Base-by-base conservation (phyloP, 2,329 filamentous ascomycete genomes). In the Alternaria solani region DNA sequence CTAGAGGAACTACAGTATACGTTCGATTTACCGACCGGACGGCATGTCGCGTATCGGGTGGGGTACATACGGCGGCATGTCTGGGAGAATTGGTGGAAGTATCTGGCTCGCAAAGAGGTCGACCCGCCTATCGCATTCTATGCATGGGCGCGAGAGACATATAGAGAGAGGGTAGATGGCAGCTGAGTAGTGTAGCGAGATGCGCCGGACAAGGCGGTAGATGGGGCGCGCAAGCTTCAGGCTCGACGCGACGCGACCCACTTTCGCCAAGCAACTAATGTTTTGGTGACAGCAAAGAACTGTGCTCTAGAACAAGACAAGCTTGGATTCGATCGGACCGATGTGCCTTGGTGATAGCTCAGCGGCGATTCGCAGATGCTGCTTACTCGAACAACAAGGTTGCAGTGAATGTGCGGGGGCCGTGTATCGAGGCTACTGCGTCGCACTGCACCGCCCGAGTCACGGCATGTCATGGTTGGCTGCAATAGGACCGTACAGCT, bases 1-100 rank as follows among this genome's bases (percentile, higher is more conserved):
- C n/a, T 72, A 25, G 67, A 70, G 44, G 69, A 72, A 59, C 49
- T 72, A 23, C 63, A 69, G 42, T 72, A 63, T 38, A 72, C 68
- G 5, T 70, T 70, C 51, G 67, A 72, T 52, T 25, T 72, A 5
- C 55, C 64, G 18, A 72, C 68, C 12, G 43, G 62, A 53, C 65
- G 62, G 61, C 68, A 72, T 48, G 51, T 70, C 16, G 28, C 52
- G 7, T 71, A 70, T 58, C 62, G 68, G 1, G 38, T 51, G 2
- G 36, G 48, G 2, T 65, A 70, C 39, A 65, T 67, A 30, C 48
- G 58, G n/a, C 44, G 59, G 39, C 63, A 66, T 49, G 54, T 69
- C 26, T 30, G 42, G 30, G 54, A 62, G 32, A 63, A 66, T 41
- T 68, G 66, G 61, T 67, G 67, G 67, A 60, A 59, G 16, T 67